Evolutionary conservation across 2,329 filamentous ascomycete genomes (phyloP).

Genomic region (Claviceps fusiformis): DNA sequence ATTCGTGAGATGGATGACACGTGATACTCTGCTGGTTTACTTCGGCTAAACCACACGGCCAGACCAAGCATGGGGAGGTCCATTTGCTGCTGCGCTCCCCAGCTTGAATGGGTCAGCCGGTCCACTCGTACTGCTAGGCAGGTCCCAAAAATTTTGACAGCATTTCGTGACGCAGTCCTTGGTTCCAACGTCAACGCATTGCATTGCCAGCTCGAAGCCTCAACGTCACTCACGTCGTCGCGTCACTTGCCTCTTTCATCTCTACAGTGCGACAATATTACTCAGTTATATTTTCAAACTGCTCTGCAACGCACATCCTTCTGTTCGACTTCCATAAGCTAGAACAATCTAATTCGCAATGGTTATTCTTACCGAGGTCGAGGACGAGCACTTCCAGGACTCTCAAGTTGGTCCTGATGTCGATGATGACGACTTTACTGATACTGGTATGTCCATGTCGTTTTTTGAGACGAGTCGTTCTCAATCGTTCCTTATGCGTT

Average conservation of each 20-base stretch:
- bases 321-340: background rate
- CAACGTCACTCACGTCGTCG: background rate
- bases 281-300: background rate
- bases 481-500: background rate
- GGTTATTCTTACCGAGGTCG: slow-evolving; percentile 94
- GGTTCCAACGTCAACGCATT: background rate
- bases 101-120: background rate
- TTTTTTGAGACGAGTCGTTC: background rate
- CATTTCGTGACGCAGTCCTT: slow-evolving; percentile 1
- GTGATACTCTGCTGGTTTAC: slow-evolving; percentile 1
- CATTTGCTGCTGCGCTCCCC: no score
- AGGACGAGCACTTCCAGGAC: slow-evolving; percentile 85
- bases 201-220: background rate
- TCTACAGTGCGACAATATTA: background rate
- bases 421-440: slow-evolving; percentile 85
- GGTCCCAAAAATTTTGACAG: slow-evolving; percentile 3
- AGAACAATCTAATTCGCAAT: slow-evolving; percentile 37
- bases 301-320: background rate
- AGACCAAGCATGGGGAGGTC: background rate
- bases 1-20: background rate
- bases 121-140: background rate
- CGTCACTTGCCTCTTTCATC: background rate
- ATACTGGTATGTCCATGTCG: slow-evolving; percentile 55
- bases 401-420: slow-evolving; percentile 58
- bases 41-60: background rate